Evolutionary conservation across 2,329 filamentous ascomycete genomes (phyloP), one percentile per base, ranked within the genome.

Genomic region (Didymella lethalis): DNA sequence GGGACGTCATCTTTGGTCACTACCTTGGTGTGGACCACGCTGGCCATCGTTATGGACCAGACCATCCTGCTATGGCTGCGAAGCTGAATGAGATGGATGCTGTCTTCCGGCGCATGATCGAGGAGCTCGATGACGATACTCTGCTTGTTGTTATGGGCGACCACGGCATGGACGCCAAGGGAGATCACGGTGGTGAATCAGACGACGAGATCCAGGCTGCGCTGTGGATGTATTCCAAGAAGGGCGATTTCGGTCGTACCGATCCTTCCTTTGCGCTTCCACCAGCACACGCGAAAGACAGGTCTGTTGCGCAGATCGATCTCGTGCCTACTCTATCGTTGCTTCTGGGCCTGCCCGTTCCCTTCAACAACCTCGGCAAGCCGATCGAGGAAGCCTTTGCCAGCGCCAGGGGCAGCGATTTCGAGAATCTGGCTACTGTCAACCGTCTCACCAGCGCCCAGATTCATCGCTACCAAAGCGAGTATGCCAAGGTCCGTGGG

Each of bases 201-300:
- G 92, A 97, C 67, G 93, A 98, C 64, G 95, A 99, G 76, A 87
- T 99, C 7, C 88, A 99, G 77, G 93, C 95, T 55, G 93, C 95
- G 2, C 78, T 99, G 46, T 99, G 95, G 94, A 96, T 99, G 93
- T 99, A 98, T 76, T 96, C 95, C 1, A 96, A 93, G 77, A 89
- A 87, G 67, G 88, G 88, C 0, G 77, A 91, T 10, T 99, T 99
- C 76, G 95, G 95, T 16, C 88, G 93, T 38, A 90, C 87, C 1
- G 83, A 86, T 48, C 80, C 86, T 3, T 84, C 86, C 6, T 85
- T 83, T 64, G 74, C 79, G 14, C 79, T 82, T n/a, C 85, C 86
- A 6, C 86, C 86, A 7, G 77, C 80, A n/a, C 91, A 85, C 23
- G 93, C 93, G 40, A 96, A 95, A 75, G 85, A 88, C 69, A 73